Evolutionary conservation across 768 basidiomycete species (phyloP).

Genomic region (Suillus ampliporus): DNA sequence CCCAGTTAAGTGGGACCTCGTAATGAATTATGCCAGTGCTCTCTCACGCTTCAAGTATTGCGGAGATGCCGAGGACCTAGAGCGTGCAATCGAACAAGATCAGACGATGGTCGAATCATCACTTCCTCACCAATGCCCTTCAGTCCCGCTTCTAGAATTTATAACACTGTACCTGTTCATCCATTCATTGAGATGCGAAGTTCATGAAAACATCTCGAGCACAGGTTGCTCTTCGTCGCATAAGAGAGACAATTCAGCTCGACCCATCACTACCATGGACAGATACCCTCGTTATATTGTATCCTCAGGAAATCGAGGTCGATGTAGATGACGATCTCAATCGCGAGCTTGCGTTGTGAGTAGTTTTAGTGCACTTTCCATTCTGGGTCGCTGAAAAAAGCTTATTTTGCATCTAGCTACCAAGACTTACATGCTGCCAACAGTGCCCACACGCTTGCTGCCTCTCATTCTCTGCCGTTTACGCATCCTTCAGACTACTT

Average conservation of each 20-base stretch:
- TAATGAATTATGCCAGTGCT: constrained; percentile 38
- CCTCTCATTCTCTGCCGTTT: constrained; percentile 81
- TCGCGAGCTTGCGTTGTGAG: constrained; percentile 95
- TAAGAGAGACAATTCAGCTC: constrained; percentile 77
- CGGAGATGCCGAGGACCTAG: constrained; percentile 28
- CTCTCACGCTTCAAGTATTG: constrained; percentile 31
- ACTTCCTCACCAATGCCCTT: background rate
- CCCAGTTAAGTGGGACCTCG: constrained; percentile 21
- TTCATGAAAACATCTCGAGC: background rate
- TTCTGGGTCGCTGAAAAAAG: background rate
- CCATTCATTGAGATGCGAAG: background rate
- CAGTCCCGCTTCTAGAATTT: constrained; percentile 1
- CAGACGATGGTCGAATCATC: background rate
- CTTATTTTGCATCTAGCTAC: constrained; percentile 61
- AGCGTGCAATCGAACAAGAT: constrained; percentile 14
- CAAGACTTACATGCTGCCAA: constrained; percentile 89
- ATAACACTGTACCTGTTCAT: constrained; percentile 64
- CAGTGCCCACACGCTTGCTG: constrained; percentile 75
- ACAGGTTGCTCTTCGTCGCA: constrained; percentile 80
- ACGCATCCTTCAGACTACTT: constrained; percentile 94
- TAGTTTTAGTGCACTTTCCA: constrained; percentile 18
- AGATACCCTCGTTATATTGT: constrained; percentile 76
- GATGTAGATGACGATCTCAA: constrained; percentile 90
- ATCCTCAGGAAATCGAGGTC: constrained; percentile 73
- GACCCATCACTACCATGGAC: constrained; percentile 83